Evolutionary conservation across 2,329 filamentous ascomycete genomes (phyloP), one percentile per base, ranked within the genome.

Genomic region (Calonectria multiphialidica): DNA sequence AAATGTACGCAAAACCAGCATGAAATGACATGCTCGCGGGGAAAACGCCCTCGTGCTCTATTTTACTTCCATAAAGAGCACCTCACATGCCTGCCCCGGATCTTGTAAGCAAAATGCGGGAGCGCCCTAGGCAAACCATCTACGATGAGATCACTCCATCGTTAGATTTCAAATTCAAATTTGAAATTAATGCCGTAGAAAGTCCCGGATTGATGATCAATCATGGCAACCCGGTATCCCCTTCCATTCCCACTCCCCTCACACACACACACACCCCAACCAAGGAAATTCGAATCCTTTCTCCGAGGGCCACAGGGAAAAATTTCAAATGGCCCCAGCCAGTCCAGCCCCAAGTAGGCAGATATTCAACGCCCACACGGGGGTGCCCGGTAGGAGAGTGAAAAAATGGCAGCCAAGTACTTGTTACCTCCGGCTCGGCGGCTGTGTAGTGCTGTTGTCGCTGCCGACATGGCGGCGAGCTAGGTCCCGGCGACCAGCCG

Each of bases 401-500:
- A 66, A 57, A 59, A 66, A 33, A 66, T 21, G 47, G 16, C 28
- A 45, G 63, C 47, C 33, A 70, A 75, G 70, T 74, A 76, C 50
- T 72, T 63, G 71, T 68, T 75, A 78, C 76, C 71, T 77, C 68
- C 78, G 78, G 77, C 77, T 80, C 77, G 78, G 78, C 78, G 77
- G 78, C 73, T 77, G 65, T 57, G 65, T 73, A 70, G 53, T 74
- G 50, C 62, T 69, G 66, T 61, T 75, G 74, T 75, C 70, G 62
- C 74, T 72, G 73, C 68, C 75, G 72, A 68, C 72, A 70, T 64
- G 72, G 76, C 78, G 76, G 76, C 59, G 75, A 73, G 71, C 72
- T 73, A 77, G 47, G 78, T 79, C 73, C 72, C 71, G 64, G 74
- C 70, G 71, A 77, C 78, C 74, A 73, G 73, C 70, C 74, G 72